A percentile compares a stretch with the other conserved stretches of the same genome.
Conservation (phyloP, 225 moss, liverwort and hornwort species). For the Bryum argenteum region DNA sequence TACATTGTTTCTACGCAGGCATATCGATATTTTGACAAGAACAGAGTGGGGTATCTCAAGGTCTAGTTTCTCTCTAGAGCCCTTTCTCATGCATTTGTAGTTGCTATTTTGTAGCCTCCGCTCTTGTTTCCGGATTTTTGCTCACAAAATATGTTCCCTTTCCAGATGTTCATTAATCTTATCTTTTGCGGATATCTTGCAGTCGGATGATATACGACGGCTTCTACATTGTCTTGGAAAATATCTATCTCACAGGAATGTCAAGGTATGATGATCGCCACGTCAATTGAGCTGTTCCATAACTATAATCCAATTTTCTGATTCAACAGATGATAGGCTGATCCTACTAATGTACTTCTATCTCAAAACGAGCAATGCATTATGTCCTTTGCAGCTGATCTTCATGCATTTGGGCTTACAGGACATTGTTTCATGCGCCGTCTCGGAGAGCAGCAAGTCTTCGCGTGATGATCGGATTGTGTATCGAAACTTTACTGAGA, state of each 20-base stretch:
- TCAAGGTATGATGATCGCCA: constrained; percentile 59
- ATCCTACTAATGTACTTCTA: too few relatives aligned
- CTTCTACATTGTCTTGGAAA: constrained; percentile 80
- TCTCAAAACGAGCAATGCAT: neutral
- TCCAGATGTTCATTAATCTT: constrained; percentile 13
- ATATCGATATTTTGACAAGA: constrained; percentile 94
- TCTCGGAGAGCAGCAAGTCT: constrained; percentile 78
- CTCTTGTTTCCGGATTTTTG: constrained; percentile 8
- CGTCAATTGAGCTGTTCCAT: neutral
- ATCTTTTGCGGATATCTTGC: constrained; percentile 27
- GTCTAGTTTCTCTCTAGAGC: constrained; percentile 44
- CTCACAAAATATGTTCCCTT: neutral
- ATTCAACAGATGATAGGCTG: neutral
- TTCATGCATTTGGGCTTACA: constrained; percentile 34
- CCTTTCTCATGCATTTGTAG: constrained; percentile 14
- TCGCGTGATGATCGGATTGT: constrained; percentile 74
- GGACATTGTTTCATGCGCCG: constrained; percentile 78
- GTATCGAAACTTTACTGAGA: constrained; percentile 71
- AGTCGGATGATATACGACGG: constrained; percentile 90
- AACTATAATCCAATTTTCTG: neutral
- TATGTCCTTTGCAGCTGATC: neutral
- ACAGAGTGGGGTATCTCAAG: constrained; percentile 92
- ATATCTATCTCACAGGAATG: constrained; percentile 78
- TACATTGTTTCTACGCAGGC: constrained; percentile 57
- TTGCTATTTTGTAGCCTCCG: constrained; percentile 8